A percentile compares a stretch with the other conserved stretches of the same genome.
Evolutionary conservation across 176 grass and related monocot genomes (phyloP).

Genomic region (Pharus latifolius): DNA sequence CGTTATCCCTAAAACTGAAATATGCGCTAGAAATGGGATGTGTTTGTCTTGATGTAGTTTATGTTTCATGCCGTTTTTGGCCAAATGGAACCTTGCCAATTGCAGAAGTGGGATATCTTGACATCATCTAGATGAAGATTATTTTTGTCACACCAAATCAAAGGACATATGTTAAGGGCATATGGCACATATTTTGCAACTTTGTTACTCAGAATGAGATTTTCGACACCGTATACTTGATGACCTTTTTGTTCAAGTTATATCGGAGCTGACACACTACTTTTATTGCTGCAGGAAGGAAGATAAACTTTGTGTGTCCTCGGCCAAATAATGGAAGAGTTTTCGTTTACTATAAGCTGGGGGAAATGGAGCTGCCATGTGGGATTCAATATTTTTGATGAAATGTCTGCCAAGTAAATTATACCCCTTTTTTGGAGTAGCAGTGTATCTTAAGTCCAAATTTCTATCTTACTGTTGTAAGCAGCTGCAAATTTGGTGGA

Average conservation of each 20-base stretch:
- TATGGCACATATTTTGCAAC: too few relatives aligned
- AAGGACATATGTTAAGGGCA: background rate
- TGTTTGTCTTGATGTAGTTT: background rate
- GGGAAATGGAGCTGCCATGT: background rate
- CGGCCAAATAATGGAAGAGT: constrained; percentile 22
- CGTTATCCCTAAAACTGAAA: background rate
- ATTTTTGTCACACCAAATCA: background rate
- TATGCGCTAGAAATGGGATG: background rate
- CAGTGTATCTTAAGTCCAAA: background rate
- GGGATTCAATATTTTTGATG: too few relatives aligned
- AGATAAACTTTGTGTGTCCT: background rate
- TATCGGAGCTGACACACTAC: background rate
- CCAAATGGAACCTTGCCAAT: background rate
- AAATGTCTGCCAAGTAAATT: background rate
- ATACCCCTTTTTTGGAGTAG: background rate
- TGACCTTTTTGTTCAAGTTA: background rate
- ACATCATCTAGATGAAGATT: background rate
- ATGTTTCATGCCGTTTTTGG: background rate
- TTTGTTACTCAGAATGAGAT: too few relatives aligned
- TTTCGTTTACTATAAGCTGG: constrained; percentile 23
- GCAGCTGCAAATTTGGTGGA: background rate
- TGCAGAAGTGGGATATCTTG: background rate
- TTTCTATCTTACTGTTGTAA: constrained; percentile 16
- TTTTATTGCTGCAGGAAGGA: constrained; percentile 8
- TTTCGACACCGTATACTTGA: background rate